A percentile compares a stretch with the other conserved stretches of the same genome.
phyloP scores from a whole-genome alignment of 164 flowering plant genomes.

The Vitis rotundifolia region DNA sequence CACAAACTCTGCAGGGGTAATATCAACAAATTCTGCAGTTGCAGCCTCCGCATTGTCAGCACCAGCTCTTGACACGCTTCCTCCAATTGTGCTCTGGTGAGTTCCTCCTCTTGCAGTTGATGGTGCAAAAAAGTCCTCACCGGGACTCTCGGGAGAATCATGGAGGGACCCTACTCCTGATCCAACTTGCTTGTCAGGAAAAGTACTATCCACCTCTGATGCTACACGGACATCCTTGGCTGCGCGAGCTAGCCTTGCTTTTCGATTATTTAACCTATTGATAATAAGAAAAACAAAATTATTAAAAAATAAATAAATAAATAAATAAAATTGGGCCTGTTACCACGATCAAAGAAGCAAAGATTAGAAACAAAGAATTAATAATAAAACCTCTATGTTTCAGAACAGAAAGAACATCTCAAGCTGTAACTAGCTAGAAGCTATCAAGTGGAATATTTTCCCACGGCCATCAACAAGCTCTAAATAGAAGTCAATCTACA shows the following conservation, averaged over 20 bases:
- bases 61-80: slow-evolving; percentile 22
- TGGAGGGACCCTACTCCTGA: slow-evolving; percentile 20
- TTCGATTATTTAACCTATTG: slow-evolving; percentile 91
- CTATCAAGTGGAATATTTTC: not conserved
- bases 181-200: slow-evolving; percentile 50
- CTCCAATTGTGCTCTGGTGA: not conserved
- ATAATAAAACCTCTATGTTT: not conserved
- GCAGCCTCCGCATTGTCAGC: slow-evolving; percentile 24
- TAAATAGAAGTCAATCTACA: not conserved
- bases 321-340: too few relatives aligned
- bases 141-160: slow-evolving; percentile 64
- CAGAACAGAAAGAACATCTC: not conserved
- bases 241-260: slow-evolving; percentile 82
- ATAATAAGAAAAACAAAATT: not conserved
- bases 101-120: slow-evolving; percentile 29
- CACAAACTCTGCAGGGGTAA: slow-evolving; percentile 21
- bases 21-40: slow-evolving; percentile 23
- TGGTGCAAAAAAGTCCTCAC: slow-evolving; percentile 38
- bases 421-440: not conserved
- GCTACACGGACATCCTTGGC: slow-evolving; percentile 66
- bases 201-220: slow-evolving; percentile 53
- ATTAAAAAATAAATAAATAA: not conserved
- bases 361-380: not conserved
- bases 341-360: too few relatives aligned
- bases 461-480: not conserved